Conservation (phyloP, 805 yeast species). For the Sungouiozyma ichnusensis region DNA sequence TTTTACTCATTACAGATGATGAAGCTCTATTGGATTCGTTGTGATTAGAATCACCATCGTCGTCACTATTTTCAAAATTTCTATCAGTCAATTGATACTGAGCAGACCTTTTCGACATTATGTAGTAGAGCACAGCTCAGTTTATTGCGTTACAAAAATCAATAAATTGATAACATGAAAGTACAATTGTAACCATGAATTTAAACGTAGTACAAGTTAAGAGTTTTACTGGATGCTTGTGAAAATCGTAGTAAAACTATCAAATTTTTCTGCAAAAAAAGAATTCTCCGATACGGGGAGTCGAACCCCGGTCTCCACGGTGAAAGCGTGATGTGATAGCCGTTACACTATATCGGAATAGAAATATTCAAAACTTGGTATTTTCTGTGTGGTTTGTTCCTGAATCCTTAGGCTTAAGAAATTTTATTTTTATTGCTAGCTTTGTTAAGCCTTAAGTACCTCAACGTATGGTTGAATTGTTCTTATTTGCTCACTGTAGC, state of each 20-base stretch:
- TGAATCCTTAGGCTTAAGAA: too few species aligned
- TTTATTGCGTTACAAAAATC: background rate
- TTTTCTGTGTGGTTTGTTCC: too few species aligned
- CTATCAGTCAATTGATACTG: conserved; percentile 54
- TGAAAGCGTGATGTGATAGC: conserved; percentile 32
- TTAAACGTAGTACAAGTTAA: too few species aligned
- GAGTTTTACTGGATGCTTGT: too few species aligned
- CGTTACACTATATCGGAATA: conserved; percentile 31
- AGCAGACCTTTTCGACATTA: conserved; percentile 62
- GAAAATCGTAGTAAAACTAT: too few species aligned
- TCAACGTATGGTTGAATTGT: background rate
- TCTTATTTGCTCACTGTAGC: background rate
- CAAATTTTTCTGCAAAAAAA: too few species aligned
- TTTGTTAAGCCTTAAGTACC: too few species aligned
- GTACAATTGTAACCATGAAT: too few species aligned
- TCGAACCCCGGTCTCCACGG: conserved; percentile 34
- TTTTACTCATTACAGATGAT: conserved; percentile 47
- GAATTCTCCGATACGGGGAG: conserved; percentile 32
- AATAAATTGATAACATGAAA: background rate
- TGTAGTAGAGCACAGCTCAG: background rate
- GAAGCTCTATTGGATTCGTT: conserved; percentile 45
- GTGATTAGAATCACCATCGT: conserved; percentile 31
- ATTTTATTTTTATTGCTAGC: too few species aligned
- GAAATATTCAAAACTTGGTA: too few species aligned
- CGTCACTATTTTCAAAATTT: conserved; percentile 27